Evolutionary conservation across 345 rosid species (phyloP).

Genomic region (Isatis tinctoria): DNA sequence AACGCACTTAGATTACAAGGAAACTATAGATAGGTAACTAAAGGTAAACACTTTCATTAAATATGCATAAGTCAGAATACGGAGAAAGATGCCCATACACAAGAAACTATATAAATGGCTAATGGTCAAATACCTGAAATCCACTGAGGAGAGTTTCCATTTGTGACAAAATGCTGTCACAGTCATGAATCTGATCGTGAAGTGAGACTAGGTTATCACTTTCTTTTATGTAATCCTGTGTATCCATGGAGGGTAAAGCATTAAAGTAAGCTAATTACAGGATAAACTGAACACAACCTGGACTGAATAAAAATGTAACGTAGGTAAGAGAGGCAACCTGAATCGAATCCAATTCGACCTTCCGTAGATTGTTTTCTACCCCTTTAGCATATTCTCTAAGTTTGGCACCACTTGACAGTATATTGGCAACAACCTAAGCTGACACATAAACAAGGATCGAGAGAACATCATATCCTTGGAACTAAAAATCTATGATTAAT

Average conservation of each 20-base stretch:
- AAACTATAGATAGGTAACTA: background rate
- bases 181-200: conserved; percentile 95
- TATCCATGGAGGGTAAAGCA: conserved; percentile 17
- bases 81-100: background rate
- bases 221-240: conserved; percentile 94
- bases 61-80: background rate
- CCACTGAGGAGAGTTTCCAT: conserved; percentile 97
- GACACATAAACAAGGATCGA: conserved; percentile 7
- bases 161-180: conserved; percentile 87
- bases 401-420: conserved; percentile 74
- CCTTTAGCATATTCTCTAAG: conserved; percentile 90
- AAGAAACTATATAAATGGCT: background rate
- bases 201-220: conserved; percentile 95
- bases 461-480: background rate
- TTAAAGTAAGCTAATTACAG: background rate
- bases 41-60: background rate
- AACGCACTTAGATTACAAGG: background rate
- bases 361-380: conserved; percentile 87
- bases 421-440: conserved; percentile 78
- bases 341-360: conserved; percentile 90
- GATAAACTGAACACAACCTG: background rate
- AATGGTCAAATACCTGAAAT: conserved; percentile 66
- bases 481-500: background rate
- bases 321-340: conserved; percentile 47
- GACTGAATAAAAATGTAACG: background rate